These are phyloP conservation scores for Scedosporium boydii DNA, from an alignment of 2,329 filamentous ascomycete genomes.

Conservation along the genomic window DNA sequence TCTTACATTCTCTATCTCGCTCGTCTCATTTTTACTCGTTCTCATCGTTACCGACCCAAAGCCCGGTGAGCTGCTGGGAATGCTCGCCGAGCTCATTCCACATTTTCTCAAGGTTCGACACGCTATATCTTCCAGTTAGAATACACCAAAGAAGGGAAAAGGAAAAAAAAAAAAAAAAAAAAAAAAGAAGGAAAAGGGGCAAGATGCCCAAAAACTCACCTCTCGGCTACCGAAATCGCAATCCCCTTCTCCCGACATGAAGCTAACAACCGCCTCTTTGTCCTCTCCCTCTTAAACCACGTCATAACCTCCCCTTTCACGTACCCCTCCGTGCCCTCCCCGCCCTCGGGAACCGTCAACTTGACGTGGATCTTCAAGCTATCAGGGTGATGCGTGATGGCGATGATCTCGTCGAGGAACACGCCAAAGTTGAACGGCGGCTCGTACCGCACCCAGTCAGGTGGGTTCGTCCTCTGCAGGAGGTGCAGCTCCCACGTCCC, in stretches of 20 bases:
- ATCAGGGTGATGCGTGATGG: conserved; percentile 34
- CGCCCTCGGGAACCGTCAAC: conserved; percentile 23
- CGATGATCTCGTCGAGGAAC: conserved; percentile 32
- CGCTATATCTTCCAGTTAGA: too few species aligned
- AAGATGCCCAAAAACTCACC: conserved; percentile 24
- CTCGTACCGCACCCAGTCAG: conserved; percentile 39
- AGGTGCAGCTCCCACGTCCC: conserved; percentile 44
- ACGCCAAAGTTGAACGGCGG: conserved; percentile 42
- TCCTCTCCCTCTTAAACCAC: conserved; percentile 41
- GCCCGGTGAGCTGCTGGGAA: background rate
- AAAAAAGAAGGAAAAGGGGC: too few species aligned
- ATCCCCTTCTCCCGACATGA: conserved; percentile 36
- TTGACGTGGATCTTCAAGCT: conserved; percentile 27
- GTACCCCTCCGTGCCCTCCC: conserved; percentile 19
- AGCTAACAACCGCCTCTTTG: conserved; percentile 40
- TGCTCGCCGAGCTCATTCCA: background rate
- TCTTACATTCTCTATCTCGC: background rate
- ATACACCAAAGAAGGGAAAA: too few species aligned
- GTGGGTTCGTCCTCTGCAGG: conserved; percentile 32
- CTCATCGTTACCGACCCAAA: background rate
- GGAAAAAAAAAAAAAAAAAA: conserved; percentile 1
- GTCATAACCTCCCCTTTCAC: conserved; percentile 38
- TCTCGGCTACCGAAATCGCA: conserved; percentile 25
- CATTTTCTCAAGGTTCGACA: background rate
- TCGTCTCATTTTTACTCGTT: background rate